Base-by-base conservation (phyloP, 306 rosid species). In the Inga laurina region DNA sequence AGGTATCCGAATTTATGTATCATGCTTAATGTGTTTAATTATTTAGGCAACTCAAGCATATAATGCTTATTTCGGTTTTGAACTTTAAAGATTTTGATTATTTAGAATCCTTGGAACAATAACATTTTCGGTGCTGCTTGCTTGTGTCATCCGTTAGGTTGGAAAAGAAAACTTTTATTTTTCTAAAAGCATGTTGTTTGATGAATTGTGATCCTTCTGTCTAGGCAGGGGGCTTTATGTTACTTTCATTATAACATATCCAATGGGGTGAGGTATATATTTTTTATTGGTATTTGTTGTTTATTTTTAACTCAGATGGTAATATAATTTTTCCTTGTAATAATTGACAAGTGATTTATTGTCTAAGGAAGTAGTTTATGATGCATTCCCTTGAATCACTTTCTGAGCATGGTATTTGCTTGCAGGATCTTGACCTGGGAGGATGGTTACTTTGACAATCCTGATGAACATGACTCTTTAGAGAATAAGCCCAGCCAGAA, bases 351-450 rank as follows among this genome's bases (percentile, higher is more conserved):
- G 39, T 84, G 51, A 15, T 74, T 68, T 81, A 62, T 79, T 84
- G 7, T 21, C 57, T 74, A 74, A 45, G 56, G 41, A 46, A 45
- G 69, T n/a, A 56, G 30, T 43, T n/a, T 65, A 22, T 72, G 24
- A 74, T 75, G 81, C 8, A 18, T 78, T 79, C 59, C 39, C 67
- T 76, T 66, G 41, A 49, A 18, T 48, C 13, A 45, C 18, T 83
- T 68, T 67, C 8, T 62, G 64, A 34, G 32, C 19, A 9, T 84
- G 82, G 59, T 79, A 44, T 11, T 61, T 79, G 56, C 87, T 85
- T 83, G 88, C 91, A 97, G 99, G 99, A 88, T 94, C 81, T 82
- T 97, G 88, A 97, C 98, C 74, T 97, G 93, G 93, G 98, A 94
- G 87, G 97, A 97, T 43, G 98, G 90, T 76, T 97, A 92, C 90